Base-by-base conservation (phyloP, 768 basidiomycete species). In the Rhodotorula toruloides region DNA sequence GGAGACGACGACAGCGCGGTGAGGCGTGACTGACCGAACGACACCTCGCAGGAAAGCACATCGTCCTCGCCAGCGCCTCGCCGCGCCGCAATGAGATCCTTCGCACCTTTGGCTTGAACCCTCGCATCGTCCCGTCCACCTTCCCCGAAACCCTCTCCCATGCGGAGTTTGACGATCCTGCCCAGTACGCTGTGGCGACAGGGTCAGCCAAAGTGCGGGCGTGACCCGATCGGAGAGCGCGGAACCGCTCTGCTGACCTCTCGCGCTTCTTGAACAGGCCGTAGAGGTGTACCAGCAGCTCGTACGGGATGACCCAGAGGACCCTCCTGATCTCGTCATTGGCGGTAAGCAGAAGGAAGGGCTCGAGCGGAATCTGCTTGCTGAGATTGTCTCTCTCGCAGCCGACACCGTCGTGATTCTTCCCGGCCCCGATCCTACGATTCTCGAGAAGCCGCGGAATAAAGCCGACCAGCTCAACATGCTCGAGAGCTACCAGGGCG, bases 331-430 rank as follows among this genome's bases (percentile, higher is more conserved):
- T 77, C 81, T 91, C 21, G 89, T 91, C 39, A 89, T 90, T 63
- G 84, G 83, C 40, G 87, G 88, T 86, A 55, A n/a, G n/a, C n/a
- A n/a, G n/a, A n/a, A n/a, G n/a, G n/a, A n/a, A n/a, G n/a, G n/a
- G n/a, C n/a, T n/a, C n/a, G n/a, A n/a, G n/a, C n/a, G n/a, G n/a
- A n/a, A n/a, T n/a, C n/a, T n/a, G 19, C 40, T 29, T 14, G 55
- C 50, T 42, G 34, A 53, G 22, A 14, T 39, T 54, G 9, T 6
- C n/a, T 2, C 40, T 5, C 27, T 2, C 2, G 48, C 76, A 91
- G 96, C 94, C 69, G 96, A 99, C 76, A 98, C 96, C 0, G 86
- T 99, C 21, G 91, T 98, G n/a, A 80, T 99, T 47, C 82, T 84
- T 14, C 84, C 83, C 56, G 82, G 84, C 17, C 79, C 85, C 19